These are phyloP conservation scores for Carex arenaria DNA, from an alignment of 202 grass and related monocot species.

Conservation along the genomic window DNA sequence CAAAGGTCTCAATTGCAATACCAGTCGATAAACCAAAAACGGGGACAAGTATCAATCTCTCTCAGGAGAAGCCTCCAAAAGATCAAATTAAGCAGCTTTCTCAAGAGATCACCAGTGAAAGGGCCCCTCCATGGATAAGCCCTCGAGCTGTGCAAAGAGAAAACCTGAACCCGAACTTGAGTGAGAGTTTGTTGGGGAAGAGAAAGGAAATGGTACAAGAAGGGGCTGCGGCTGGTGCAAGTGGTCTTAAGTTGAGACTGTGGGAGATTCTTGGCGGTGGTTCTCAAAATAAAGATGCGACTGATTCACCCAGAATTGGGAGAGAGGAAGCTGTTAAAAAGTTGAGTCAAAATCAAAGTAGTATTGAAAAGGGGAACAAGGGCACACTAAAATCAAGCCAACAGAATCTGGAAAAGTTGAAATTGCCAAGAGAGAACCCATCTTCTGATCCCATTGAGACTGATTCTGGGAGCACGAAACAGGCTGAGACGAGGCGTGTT, in stretches of 20 bases:
- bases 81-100: constrained; percentile 33
- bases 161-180: constrained; percentile 39
- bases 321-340: constrained; percentile 25
- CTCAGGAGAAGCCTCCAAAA: constrained; percentile 37
- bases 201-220: constrained; percentile 28
- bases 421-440: constrained; percentile 44
- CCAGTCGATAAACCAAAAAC: constrained; percentile 34
- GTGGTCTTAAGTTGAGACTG: constrained; percentile 66
- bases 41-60: constrained; percentile 39
- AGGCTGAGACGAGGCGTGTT: constrained; percentile 55
- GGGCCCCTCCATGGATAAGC: constrained; percentile 25
- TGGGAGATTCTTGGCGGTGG: constrained; percentile 75
- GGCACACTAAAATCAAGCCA: constrained; percentile 13
- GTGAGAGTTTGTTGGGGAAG: constrained; percentile 39
- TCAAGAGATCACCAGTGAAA: constrained; percentile 32
- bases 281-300: constrained; percentile 63
- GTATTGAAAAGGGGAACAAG: constrained; percentile 13
- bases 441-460: constrained; percentile 84
- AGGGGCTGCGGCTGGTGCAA: constrained; percentile 1
- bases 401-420: constrained; percentile 40
- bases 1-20: constrained; percentile 80
- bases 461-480: constrained; percentile 66
- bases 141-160: constrained; percentile 39
- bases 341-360: constrained; percentile 40
- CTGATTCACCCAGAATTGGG: constrained; percentile 34